These are phyloP conservation scores for Cryptococcus amylolentus DNA, from an alignment of 1,284 basidiomycete genomes.

Conservation along the genomic window DNA sequence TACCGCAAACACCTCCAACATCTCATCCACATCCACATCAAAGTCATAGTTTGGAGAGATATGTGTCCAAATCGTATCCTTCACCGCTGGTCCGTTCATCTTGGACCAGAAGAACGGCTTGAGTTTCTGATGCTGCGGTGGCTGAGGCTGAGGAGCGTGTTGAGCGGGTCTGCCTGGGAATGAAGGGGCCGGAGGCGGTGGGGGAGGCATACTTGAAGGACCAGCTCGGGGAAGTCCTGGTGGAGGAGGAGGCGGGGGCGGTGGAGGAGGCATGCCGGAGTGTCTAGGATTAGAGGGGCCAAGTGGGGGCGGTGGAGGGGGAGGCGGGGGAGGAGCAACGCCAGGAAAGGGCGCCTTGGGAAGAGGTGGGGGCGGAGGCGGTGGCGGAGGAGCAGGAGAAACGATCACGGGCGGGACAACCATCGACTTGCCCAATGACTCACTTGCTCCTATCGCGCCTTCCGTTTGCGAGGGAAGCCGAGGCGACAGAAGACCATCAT, in stretches of 20 bases:
- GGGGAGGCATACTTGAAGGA: slow-evolving; percentile 1
- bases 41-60: slow-evolving; percentile 35
- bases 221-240: slow-evolving; percentile 2
- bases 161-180: neutral
- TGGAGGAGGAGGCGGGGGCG: neutral
- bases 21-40: slow-evolving; percentile 62
- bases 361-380: slow-evolving; percentile 10
- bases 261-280: neutral
- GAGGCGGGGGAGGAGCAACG: slow-evolving; percentile 8
- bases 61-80: slow-evolving; percentile 70
- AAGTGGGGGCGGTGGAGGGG: slow-evolving; percentile 5
- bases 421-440: too few species aligned
- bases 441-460: too few species aligned
- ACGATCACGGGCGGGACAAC: neutral
- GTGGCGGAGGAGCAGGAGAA: slow-evolving; percentile 10
- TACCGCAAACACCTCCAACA: slow-evolving; percentile 70
- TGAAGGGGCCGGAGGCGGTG: slow-evolving; percentile 1
- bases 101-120: slow-evolving; percentile 91
- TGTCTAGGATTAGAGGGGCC: neutral
- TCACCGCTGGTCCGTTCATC: slow-evolving; percentile 53
- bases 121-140: slow-evolving; percentile 59
- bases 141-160: neutral
- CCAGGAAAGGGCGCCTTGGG: too few species aligned
- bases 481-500: too few species aligned
- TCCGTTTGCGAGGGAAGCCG: too few species aligned